Evolutionary conservation across 2,329 filamentous ascomycete species (phyloP), one percentile per base, ranked within the genome.

Genomic region (Fusarium neocosmosporiellum): DNA sequence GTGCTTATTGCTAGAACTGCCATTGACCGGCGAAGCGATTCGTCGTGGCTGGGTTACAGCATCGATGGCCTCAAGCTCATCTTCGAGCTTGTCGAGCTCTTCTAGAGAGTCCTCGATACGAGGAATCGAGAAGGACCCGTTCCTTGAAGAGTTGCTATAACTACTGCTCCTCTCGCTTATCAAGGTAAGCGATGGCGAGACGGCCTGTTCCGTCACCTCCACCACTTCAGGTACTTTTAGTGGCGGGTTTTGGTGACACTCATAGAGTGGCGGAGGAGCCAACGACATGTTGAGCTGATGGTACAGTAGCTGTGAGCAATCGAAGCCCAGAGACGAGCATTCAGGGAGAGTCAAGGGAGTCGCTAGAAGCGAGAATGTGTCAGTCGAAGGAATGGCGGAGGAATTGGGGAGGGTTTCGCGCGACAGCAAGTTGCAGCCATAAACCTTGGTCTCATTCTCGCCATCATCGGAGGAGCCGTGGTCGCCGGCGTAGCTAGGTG

Each of bases 41-140:
- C 77, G 79, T 20, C 79, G 75, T 13, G 84, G 66, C 2, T 77
- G 79, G 0, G 85, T 78, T 13, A 84, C 79, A n/a, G 80, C 80
- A 63, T 80, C 75, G 36, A 90, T 82, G 2, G 85, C 88, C 72
- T 92, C 89, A 11, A 91, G 83, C 58, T 90, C 85, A 34, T 92
- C 90, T 72, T 92, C 89, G 18, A 92, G 83, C 67, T 84, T 83
- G 75, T 92, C 90, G 22, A 92, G 82, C 70, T 89, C 89, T 77
- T 90, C 89, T 10, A 92, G 81, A 2, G 89, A 91, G 77, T 91
- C 90, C 76, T 92, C 90, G 58, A 92, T 91, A 20, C 88, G 86
- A 29, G 86, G 81, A 14, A 83, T 81, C 1, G 74, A 83, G 68
- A 75, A 79, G 7, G 80, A 82, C 0, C 77, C 80, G 7, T 77